Evolutionary conservation across 306 rosid species (phyloP).

Genomic region (Cucumis melo): DNA sequence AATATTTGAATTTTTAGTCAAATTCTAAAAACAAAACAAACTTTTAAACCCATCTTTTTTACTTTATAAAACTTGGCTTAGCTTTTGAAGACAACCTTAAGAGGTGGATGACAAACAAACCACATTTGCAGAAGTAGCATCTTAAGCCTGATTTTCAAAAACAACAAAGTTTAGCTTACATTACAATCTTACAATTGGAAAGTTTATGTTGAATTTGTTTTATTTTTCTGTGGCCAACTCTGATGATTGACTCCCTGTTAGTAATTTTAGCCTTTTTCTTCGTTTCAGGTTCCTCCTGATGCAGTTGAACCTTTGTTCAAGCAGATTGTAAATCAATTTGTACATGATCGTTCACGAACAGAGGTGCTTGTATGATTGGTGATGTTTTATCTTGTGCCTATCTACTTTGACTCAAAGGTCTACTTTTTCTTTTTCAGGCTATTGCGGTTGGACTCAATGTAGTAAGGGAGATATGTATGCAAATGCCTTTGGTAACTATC

Average conservation of each 20-base stretch:
- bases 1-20: too few relatives aligned
- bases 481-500: conserved; percentile 74
- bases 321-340: conserved; percentile 75
- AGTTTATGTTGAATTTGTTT: background rate
- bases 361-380: conserved; percentile 39
- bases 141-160: background rate
- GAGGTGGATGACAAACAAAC: background rate
- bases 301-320: conserved; percentile 73
- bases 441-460: conserved; percentile 84
- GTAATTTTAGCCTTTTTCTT: background rate
- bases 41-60: too few relatives aligned
- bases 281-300: conserved; percentile 76
- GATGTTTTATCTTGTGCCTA: background rate
- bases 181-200: background rate
- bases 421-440: conserved; percentile 36
- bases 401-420: conserved; percentile 8
- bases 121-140: background rate
- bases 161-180: background rate
- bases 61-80: background rate
- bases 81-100: background rate
- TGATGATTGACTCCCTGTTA: background rate
- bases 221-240: background rate
- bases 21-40: too few relatives aligned
- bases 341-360: conserved; percentile 82
- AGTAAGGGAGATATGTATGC: conserved; percentile 69